Evolutionary conservation across 495 filamentous ascomycete genomes (phyloP).

Genomic region (Podospora bellae-mahoneyi): DNA sequence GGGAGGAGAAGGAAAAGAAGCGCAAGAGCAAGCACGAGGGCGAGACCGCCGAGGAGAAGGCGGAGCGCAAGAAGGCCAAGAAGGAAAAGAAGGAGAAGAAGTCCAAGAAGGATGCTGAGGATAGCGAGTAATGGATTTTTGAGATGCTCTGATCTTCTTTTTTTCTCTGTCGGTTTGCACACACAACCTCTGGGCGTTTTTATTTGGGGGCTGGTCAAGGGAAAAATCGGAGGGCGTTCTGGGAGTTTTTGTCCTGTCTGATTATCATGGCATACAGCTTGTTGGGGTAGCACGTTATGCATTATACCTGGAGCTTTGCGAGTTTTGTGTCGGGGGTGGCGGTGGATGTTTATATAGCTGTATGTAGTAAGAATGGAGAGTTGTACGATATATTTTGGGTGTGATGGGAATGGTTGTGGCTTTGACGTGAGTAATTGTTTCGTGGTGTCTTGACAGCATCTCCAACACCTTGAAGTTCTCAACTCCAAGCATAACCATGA

Average conservation of each 20-base stretch:
- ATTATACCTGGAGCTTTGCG: background rate
- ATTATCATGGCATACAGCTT: background rate
- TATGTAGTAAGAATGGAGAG: background rate
- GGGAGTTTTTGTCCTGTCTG: background rate
- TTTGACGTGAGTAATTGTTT: background rate
- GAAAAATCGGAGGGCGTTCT: background rate
- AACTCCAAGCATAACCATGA: too few relatives aligned
- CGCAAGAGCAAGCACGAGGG: conserved; percentile 76
- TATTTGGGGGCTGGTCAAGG: background rate
- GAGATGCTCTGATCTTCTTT: conserved; percentile 10
- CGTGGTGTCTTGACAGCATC: background rate
- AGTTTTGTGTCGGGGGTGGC: background rate
- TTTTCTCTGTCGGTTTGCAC: background rate
- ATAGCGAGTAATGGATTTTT: conserved; percentile 33
- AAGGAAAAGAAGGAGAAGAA: conserved; percentile 66
- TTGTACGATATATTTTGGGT: background rate
- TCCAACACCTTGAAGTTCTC: too few relatives aligned
- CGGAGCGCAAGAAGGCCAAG: conserved; percentile 72
- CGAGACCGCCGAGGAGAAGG: conserved; percentile 72
- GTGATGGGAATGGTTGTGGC: background rate
- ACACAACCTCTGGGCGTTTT: conserved; percentile 12
- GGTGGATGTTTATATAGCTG: background rate
- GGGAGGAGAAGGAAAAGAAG: conserved; percentile 73
- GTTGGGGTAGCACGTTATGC: background rate
- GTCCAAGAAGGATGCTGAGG: conserved; percentile 53